Percentiles rank a stretch among this genome's conserved stretches.
Conservation (phyloP, 768 basidiomycete genomes). For the Naematelia aurantialba region DNA sequence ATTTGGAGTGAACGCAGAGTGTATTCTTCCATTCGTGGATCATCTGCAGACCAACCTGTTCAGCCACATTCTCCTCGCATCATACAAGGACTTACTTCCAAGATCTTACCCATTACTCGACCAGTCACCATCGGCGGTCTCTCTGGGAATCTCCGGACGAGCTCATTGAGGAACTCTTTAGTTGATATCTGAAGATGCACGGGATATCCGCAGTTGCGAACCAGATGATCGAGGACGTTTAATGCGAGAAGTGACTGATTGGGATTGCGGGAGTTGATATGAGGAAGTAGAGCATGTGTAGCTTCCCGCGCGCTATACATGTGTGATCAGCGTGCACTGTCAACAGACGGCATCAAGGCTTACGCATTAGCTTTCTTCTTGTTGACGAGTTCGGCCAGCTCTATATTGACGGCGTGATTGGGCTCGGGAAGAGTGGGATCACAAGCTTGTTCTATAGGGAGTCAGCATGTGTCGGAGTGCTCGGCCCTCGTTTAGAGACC, state of each 20-base stretch:
- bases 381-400: slow-evolving; percentile 90
- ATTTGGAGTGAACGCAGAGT: slow-evolving; percentile 80
- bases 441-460: slow-evolving; percentile 65
- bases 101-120: slow-evolving; percentile 87
- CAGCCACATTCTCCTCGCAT: too few relatives aligned
- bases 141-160: slow-evolving; percentile 96
- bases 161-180: slow-evolving; percentile 96
- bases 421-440: slow-evolving; percentile 81
- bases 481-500: slow-evolving; percentile 10
- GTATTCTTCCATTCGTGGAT: slow-evolving; percentile 93
- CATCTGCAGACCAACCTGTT: slow-evolving; percentile 51
- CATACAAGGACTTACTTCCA: slow-evolving; percentile 62
- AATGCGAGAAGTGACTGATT: slow-evolving; percentile 85
- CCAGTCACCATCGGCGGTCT: slow-evolving; percentile 92
- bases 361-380: slow-evolving; percentile 94
- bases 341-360: slow-evolving; percentile 41
- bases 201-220: slow-evolving; percentile 93
- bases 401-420: slow-evolving; percentile 85
- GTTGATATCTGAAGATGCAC: slow-evolving; percentile 95
- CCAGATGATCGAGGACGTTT: slow-evolving; percentile 53
- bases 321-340: background rate
- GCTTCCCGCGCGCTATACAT: slow-evolving; percentile 77
- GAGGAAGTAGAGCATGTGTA: slow-evolving; percentile 73
- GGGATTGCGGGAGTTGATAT: slow-evolving; percentile 88
- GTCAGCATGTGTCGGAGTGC: background rate